These are phyloP conservation scores for Eucalyptus microcorys DNA, from an alignment of 345 rosid genomes.

Conservation along the genomic window DNA sequence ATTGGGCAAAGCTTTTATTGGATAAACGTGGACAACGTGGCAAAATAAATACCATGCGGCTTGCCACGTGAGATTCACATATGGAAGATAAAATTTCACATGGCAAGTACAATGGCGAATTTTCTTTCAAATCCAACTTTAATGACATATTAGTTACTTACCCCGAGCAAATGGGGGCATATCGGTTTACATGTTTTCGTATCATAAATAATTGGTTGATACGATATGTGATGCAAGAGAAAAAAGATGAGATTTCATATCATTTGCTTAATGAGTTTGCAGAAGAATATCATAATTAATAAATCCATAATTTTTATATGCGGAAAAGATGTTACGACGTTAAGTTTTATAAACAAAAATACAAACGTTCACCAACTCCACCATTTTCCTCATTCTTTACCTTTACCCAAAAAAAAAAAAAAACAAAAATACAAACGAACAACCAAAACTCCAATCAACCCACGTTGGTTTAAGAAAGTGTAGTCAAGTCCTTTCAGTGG, in stretches of 20 bases:
- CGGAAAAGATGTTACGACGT: not conserved
- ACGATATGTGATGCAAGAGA: not conserved
- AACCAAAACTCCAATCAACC: not conserved
- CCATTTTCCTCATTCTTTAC: too few species aligned
- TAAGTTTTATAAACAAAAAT: not conserved
- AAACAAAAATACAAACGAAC: not conserved
- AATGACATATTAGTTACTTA: not conserved
- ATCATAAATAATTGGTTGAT: rapidly evolving
- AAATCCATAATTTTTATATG: not conserved
- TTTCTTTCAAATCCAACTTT: not conserved
- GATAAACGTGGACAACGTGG: not conserved
- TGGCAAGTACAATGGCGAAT: not conserved
- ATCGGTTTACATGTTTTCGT: not conserved
- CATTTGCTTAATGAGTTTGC: not conserved
- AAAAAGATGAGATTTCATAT: not conserved
- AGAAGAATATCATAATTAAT: not conserved
- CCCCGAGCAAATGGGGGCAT: not conserved
- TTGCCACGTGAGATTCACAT: not conserved
- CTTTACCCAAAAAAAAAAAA: not conserved
- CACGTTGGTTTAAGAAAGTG: not conserved
- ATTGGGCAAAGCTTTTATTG: not conserved
- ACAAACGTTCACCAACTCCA: too few species aligned
- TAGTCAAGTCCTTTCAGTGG: not conserved
- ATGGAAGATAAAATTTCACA: not conserved
- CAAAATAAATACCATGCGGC: not conserved